Conservation (phyloP, 805 yeast species). For the Allodekkera sacchari region DNA sequence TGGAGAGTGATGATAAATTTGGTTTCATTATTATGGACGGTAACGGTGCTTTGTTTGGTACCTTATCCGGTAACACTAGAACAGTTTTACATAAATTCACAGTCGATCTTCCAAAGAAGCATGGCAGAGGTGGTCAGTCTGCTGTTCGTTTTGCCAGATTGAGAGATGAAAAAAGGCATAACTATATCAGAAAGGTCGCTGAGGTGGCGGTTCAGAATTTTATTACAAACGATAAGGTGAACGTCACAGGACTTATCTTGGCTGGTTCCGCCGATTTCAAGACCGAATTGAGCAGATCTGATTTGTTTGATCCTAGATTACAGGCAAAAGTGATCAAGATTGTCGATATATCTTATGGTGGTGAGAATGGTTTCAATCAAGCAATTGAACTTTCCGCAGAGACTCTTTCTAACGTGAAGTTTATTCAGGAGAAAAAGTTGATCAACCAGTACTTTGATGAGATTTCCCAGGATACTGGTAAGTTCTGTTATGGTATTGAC, state of each 20-base stretch:
- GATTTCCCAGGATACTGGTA: conserved; percentile 94
- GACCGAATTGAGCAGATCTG: conserved; percentile 87
- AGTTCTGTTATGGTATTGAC: conserved; percentile 94
- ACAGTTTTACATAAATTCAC: conserved; percentile 93
- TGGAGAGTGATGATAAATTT: conserved; percentile 92
- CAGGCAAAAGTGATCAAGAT: conserved; percentile 80
- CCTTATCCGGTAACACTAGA: conserved; percentile 93
- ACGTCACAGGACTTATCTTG: conserved; percentile 86
- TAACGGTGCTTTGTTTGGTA: conserved; percentile 95
- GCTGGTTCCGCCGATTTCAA: conserved; percentile 99
- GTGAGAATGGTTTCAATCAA: conserved; percentile 99
- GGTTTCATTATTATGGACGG: conserved; percentile 99
- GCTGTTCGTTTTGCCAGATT: conserved; percentile 98
- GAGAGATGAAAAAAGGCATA: conserved; percentile 98
- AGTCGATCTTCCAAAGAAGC: conserved; percentile 98
- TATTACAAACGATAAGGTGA: conserved; percentile 89
- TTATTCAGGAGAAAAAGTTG: conserved; percentile 96
- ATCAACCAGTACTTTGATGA: conserved; percentile 91
- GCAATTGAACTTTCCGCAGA: conserved; percentile 98
- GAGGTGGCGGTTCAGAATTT: conserved; percentile 97
- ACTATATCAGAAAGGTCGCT: conserved; percentile 95
- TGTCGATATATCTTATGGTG: conserved; percentile 98
- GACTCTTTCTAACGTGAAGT: conserved; percentile 92
- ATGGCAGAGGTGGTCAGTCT: conserved; percentile 99
- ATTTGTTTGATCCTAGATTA: conserved; percentile 85